Percentiles rank a stretch among this genome's conserved stretches.
Evolutionary conservation across 2,329 filamentous ascomycete species (phyloP).

Genomic region (Fusarium sp.): DNA sequence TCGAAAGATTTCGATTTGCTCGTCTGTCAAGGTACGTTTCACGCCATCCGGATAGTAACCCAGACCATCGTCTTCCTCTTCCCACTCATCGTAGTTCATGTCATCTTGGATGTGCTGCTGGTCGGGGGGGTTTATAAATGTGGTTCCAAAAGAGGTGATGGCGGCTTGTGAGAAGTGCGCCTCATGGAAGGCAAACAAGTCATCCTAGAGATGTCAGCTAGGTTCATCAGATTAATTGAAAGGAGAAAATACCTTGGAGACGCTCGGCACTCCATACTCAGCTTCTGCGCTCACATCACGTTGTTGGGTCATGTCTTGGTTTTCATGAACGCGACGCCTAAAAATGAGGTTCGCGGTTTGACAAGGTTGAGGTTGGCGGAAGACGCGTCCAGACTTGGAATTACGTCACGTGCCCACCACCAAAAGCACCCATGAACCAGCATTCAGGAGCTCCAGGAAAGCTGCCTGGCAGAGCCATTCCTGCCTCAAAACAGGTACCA

Average conservation of each 20-base stretch:
- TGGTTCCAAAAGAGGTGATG: slow-evolving; percentile 56
- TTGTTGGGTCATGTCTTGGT: slow-evolving; percentile 35
- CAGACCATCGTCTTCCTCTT: slow-evolving; percentile 74
- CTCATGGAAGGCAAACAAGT: slow-evolving; percentile 67
- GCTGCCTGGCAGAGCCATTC: neutral
- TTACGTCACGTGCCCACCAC: slow-evolving; percentile 36
- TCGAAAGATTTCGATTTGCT: slow-evolving; percentile 89
- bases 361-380: slow-evolving; percentile 28
- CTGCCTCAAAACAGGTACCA: neutral
- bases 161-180: slow-evolving; percentile 67
- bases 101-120: slow-evolving; percentile 43
- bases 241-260: slow-evolving; percentile 40
- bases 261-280: slow-evolving; percentile 33
- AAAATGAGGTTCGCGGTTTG: slow-evolving; percentile 11
- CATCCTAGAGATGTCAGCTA: slow-evolving; percentile 59
- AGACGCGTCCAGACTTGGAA: slow-evolving; percentile 22
- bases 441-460: neutral
- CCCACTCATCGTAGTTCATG: slow-evolving; percentile 47
- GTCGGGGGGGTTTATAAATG: slow-evolving; percentile 54
- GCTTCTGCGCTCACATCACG: slow-evolving; percentile 20
- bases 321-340: slow-evolving; percentile 9
- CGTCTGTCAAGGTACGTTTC: slow-evolving; percentile 90
- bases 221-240: neutral
- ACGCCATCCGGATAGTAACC: slow-evolving; percentile 89
- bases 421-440: slow-evolving; percentile 6